Evolutionary conservation across 441 rosid species (phyloP).

Genomic region (Jatropha podagrica): DNA sequence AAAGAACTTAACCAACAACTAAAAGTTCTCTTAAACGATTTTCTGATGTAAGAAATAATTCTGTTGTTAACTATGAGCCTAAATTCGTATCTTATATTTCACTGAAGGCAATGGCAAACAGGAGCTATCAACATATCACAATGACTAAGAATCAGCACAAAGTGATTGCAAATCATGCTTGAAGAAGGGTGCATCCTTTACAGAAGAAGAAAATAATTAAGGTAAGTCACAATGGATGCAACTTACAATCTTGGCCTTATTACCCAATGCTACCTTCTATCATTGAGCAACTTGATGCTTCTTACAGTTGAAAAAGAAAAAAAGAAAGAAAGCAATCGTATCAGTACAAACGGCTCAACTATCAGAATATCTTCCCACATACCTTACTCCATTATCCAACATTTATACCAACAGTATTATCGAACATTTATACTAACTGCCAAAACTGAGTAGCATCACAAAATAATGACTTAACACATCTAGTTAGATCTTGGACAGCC

Average conservation of each 20-base stretch:
- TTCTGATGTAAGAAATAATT: background rate
- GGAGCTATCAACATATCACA: background rate
- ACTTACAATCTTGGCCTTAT: too few species aligned
- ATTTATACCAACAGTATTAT: background rate
- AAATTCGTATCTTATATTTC: background rate
- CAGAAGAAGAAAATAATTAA: too few species aligned
- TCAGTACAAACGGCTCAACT: background rate
- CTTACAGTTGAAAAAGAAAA: too few species aligned
- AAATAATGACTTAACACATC: slow-evolving; percentile 8
- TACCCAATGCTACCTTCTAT: too few species aligned
- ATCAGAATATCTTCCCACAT: background rate
- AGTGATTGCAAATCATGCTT: background rate
- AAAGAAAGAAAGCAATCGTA: background rate
- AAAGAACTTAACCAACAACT: background rate
- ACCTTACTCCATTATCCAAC: background rate
- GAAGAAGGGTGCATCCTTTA: background rate
- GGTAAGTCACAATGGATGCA: too few species aligned
- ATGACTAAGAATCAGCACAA: background rate
- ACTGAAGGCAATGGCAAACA: background rate
- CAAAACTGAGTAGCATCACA: background rate
- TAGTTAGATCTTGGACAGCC: background rate
- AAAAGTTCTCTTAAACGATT: background rate
- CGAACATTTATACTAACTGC: background rate
- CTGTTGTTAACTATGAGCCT: background rate
- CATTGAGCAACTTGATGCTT: too few species aligned